These are phyloP conservation scores for Tetrapisispora taiwanensis DNA, from an alignment of 805 yeast genomes.

Conservation along the genomic window DNA sequence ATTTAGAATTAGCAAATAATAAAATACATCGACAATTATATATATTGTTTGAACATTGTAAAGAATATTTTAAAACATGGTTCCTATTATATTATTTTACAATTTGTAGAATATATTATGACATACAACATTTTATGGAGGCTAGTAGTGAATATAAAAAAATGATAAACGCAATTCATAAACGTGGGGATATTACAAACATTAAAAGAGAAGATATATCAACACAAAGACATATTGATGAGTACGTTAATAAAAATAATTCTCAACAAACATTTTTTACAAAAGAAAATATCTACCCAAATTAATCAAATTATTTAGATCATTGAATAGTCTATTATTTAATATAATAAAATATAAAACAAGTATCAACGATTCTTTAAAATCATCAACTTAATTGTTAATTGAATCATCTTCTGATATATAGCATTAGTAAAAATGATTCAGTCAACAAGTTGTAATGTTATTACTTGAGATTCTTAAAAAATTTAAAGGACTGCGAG, in stretches of 20 bases:
- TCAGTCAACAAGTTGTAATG: too few species aligned
- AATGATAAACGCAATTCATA: slow-evolving; percentile 2
- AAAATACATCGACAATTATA: slow-evolving; percentile 10
- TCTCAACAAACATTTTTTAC: background rate
- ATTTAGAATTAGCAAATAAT: slow-evolving; percentile 12
- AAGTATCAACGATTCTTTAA: too few species aligned
- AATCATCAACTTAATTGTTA: too few species aligned
- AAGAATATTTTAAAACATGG: slow-evolving; percentile 12
- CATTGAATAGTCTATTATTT: too few species aligned
- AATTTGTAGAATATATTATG: slow-evolving; percentile 13
- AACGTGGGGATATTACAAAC: background rate
- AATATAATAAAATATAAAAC: too few species aligned
- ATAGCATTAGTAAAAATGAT: too few species aligned
- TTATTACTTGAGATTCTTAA: too few species aligned
- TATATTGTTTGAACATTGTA: slow-evolving; percentile 7
- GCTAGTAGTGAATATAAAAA: slow-evolving; percentile 13
- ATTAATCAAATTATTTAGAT: too few species aligned
- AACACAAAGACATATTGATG: background rate
- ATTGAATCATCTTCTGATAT: too few species aligned
- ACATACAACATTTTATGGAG: slow-evolving; percentile 12
- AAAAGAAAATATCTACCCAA: background rate
- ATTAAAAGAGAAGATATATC: background rate
- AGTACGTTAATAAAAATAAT: background rate
- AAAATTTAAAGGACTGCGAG: too few species aligned
- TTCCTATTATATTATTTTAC: slow-evolving; percentile 13